These are phyloP conservation scores for Ophiostoma tasmaniense DNA, from an alignment of 2,329 filamentous ascomycete genomes.

Conservation along the genomic window DNA sequence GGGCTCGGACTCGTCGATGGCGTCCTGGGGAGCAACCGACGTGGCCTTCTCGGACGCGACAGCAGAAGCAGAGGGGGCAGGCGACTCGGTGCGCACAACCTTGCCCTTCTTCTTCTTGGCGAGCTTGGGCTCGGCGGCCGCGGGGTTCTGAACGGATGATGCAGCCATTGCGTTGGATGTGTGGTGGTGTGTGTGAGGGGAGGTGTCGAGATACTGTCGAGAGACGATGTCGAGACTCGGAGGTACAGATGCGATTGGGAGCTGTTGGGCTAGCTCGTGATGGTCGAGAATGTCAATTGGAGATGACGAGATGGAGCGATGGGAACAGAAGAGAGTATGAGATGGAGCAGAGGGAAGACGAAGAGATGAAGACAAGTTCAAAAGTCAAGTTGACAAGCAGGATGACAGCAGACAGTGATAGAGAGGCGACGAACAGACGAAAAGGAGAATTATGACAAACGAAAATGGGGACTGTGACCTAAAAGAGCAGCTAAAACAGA, in stretches of 20 bases:
- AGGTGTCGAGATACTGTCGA: neutral
- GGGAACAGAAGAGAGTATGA: neutral
- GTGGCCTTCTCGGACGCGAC: slow-evolving; percentile 37
- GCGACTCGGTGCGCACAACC: slow-evolving; percentile 45
- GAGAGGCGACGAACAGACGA: slow-evolving; percentile 4
- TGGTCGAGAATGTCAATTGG: neutral
- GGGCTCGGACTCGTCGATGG: slow-evolving; percentile 57
- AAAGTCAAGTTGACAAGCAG: neutral
- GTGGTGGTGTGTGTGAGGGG: neutral
- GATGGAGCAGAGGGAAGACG: neutral
- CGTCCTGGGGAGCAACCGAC: slow-evolving; percentile 37
- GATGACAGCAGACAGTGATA: neutral
- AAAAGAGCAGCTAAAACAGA: neutral
- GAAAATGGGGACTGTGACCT: slow-evolving; percentile 3
- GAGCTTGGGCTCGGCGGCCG: slow-evolving; percentile 55
- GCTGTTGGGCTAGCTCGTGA: neutral
- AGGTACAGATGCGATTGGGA: neutral
- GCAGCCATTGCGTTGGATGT: slow-evolving; percentile 51
- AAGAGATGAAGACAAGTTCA: neutral
- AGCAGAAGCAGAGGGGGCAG: slow-evolving; percentile 39
- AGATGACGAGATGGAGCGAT: neutral
- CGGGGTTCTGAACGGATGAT: slow-evolving; percentile 53
- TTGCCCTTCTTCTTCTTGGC: slow-evolving; percentile 63
- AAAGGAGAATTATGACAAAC: slow-evolving; percentile 3
- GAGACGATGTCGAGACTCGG: neutral